phyloP scores from a whole-genome alignment of 176 grass and related monocot genomes.

The Musa itinerans region DNA sequence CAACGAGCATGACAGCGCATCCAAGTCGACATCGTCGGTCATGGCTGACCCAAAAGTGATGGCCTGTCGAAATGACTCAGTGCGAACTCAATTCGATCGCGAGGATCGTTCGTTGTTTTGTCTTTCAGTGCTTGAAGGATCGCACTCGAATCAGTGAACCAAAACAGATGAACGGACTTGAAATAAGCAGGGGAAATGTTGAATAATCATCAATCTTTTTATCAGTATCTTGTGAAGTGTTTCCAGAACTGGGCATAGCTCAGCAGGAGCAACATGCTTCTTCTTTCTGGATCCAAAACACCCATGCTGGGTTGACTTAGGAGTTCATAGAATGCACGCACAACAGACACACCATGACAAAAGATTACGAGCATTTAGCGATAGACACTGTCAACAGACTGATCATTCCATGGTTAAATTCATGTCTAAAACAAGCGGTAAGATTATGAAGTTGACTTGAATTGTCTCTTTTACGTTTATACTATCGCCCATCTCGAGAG shows the following conservation, averaged over 20 bases:
- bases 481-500: slow-evolving; percentile 87
- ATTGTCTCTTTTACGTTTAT: slow-evolving; percentile 91
- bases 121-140: slow-evolving; percentile 23
- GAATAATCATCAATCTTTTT: slow-evolving; percentile 39
- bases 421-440: too few species aligned
- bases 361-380: slow-evolving; percentile 7
- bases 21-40: background rate
- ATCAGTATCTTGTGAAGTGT: slow-evolving; percentile 91
- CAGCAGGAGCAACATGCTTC: slow-evolving; percentile 66
- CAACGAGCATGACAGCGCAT: background rate
- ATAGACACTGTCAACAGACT: background rate
- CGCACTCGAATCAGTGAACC: too few species aligned
- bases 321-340: slow-evolving; percentile 85
- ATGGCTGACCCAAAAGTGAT: slow-evolving; percentile 52
- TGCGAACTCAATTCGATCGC: slow-evolving; percentile 87
- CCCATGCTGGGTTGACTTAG: slow-evolving; percentile 84
- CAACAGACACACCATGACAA: slow-evolving; percentile 79
- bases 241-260: slow-evolving; percentile 91
- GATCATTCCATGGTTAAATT: too few species aligned
- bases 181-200: slow-evolving; percentile 3
- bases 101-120: slow-evolving; percentile 87
- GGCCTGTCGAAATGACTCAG: slow-evolving; percentile 70
- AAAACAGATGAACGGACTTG: too few species aligned
- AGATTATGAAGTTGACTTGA: slow-evolving; percentile 27
- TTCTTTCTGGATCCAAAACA: slow-evolving; percentile 91